Evolutionary conservation across 2,329 filamentous ascomycete genomes (phyloP).

Genomic region (Dactylellina drechsleri): DNA sequence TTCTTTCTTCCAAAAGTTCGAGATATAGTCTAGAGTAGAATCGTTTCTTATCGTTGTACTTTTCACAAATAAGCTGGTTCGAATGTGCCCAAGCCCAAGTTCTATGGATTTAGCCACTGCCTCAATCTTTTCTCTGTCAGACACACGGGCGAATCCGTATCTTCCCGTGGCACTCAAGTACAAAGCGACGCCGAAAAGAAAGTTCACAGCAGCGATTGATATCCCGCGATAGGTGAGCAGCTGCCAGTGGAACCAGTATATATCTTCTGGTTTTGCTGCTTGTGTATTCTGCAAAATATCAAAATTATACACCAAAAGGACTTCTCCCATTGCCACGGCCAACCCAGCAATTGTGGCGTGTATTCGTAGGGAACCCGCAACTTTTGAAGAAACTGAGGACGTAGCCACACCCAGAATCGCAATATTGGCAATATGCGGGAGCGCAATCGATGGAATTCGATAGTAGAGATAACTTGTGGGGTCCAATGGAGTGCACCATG

Average conservation of each 20-base stretch:
- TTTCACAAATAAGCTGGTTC: constrained; percentile 40
- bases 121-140: constrained; percentile 69
- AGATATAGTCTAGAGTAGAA: constrained; percentile 7
- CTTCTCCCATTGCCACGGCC: constrained; percentile 71
- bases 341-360: constrained; percentile 73
- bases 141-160: constrained; percentile 75
- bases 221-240: constrained; percentile 72
- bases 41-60: constrained; percentile 32
- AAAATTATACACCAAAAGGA: constrained; percentile 73
- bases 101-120: constrained; percentile 64
- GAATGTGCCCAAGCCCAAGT: constrained; percentile 25
- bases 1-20: constrained; percentile 40
- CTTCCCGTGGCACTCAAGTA: constrained; percentile 80
- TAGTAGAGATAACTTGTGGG: constrained; percentile 80
- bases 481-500: constrained; percentile 82
- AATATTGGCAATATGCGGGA: constrained; percentile 84
- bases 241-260: constrained; percentile 78
- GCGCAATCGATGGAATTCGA: constrained; percentile 76
- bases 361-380: constrained; percentile 75
- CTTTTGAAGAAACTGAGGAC: constrained; percentile 70
- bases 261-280: constrained; percentile 72
- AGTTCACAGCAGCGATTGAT: constrained; percentile 73
- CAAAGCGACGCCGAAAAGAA: constrained; percentile 71
- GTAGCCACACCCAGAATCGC: constrained; percentile 77
- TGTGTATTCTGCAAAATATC: constrained; percentile 62